phyloP scores from a whole-genome alignment of 495 filamentous ascomycete species.

The Mytilinidion resinicola region DNA sequence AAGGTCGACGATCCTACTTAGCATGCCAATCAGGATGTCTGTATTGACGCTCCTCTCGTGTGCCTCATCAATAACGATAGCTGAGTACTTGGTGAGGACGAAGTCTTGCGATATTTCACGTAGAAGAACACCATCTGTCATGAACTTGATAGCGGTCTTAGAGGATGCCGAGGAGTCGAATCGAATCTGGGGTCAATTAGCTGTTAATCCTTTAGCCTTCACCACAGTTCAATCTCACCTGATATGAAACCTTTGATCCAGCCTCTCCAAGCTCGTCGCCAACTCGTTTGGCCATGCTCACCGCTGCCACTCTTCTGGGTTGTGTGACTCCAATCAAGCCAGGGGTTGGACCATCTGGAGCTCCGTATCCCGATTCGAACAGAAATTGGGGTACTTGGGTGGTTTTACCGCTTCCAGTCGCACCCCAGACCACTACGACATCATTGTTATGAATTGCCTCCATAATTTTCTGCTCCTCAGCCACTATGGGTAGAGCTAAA shows the following conservation, averaged over 20 bases:
- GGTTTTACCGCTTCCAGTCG: slow-evolving; percentile 94
- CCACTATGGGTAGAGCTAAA: slow-evolving; percentile 79
- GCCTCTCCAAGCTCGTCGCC: slow-evolving; percentile 67
- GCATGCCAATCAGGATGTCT: slow-evolving; percentile 93
- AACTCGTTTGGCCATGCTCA: slow-evolving; percentile 92
- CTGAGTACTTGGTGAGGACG: slow-evolving; percentile 83
- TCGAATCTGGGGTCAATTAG: slow-evolving; percentile 55
- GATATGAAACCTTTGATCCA: slow-evolving; percentile 70
- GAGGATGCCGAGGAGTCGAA: slow-evolving; percentile 80
- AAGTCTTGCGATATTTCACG: slow-evolving; percentile 90
- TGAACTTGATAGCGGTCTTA: slow-evolving; percentile 93
- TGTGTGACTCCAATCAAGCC: slow-evolving; percentile 95
- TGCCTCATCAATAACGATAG: slow-evolving; percentile 92
- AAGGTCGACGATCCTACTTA: slow-evolving; percentile 83
- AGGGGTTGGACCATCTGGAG: slow-evolving; percentile 65
- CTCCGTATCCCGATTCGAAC: slow-evolving; percentile 88
- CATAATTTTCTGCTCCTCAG: slow-evolving; percentile 97
- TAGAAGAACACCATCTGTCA: slow-evolving; percentile 96
- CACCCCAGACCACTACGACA: slow-evolving; percentile 85
- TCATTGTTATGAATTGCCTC: slow-evolving; percentile 89
- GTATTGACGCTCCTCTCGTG: slow-evolving; percentile 97
- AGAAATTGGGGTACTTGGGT: slow-evolving; percentile 96
- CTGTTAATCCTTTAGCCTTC: slow-evolving; percentile 2
- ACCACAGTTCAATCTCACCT: slow-evolving; percentile 9
- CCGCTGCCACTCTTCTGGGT: slow-evolving; percentile 84